These are phyloP conservation scores for Umbilicaria muhlenbergii DNA, from an alignment of 495 filamentous ascomycete genomes.

Conservation along the genomic window DNA sequence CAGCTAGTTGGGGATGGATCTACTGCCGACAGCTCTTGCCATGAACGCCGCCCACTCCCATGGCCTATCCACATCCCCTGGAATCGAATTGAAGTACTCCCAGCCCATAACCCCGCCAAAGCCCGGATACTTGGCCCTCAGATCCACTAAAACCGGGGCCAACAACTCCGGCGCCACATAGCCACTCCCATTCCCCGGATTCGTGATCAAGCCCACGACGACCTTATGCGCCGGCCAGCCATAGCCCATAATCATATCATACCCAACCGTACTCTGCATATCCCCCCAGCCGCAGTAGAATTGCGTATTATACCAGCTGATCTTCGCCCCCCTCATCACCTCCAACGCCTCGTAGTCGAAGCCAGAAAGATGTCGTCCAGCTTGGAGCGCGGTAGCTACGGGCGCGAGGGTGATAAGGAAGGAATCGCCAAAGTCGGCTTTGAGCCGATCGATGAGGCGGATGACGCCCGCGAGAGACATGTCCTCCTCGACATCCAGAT, in stretches of 20 bases:
- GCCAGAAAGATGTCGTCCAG: constrained; percentile 49
- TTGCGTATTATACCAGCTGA: constrained; percentile 71
- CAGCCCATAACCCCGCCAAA: constrained; percentile 79
- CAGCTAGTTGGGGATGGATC: too few relatives aligned
- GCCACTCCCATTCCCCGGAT: constrained; percentile 47
- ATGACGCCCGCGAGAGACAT: constrained; percentile 58
- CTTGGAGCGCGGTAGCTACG: constrained; percentile 54
- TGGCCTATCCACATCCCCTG: constrained; percentile 39
- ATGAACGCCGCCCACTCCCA: constrained; percentile 58
- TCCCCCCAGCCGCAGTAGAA: constrained; percentile 75
- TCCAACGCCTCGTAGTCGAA: constrained; percentile 60
- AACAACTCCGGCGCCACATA: constrained; percentile 36
- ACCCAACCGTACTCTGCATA: constrained; percentile 40
- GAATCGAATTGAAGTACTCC: constrained; percentile 65
- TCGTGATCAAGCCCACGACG: constrained; percentile 58
- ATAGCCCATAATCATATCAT: constrained; percentile 42
- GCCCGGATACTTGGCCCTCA: constrained; percentile 36
- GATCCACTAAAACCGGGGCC: constrained; percentile 23
- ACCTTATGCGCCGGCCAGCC: constrained; percentile 53
- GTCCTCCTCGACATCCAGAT: constrained; percentile 70
- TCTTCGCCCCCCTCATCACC: constrained; percentile 42
- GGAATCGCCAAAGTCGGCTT: constrained; percentile 47
- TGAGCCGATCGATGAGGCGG: constrained; percentile 55
- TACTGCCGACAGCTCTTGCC: constrained; percentile 9
- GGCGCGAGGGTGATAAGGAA: constrained; percentile 71